Evolutionary conservation across 345 rosid genomes (phyloP), one percentile per base, ranked within the genome.

Genomic region (Adansonia digitata): DNA sequence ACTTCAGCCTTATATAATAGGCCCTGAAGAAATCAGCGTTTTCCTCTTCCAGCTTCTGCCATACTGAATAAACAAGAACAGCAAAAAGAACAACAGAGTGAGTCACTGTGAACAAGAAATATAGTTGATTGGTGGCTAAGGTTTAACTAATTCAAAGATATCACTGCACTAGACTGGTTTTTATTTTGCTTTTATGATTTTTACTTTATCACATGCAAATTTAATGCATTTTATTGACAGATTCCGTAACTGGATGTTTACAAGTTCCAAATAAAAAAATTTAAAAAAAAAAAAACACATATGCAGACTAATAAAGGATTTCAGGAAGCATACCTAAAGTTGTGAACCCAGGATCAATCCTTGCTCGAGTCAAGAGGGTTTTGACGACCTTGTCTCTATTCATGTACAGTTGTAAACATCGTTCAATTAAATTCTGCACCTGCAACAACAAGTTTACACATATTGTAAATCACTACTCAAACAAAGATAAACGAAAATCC

Each of bases 21-120:
- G 94, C 96, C 85, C 96, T 88, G 84, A 95, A 95, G 82, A 95
- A 95, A 39, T 90, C 96, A 26, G 87, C 88, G 78, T 95, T 95
- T 77, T 95, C 99, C 83, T 95, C 99, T 87, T 95, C 99, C 85
- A 95, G 75, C 83, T 95, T 95, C 91, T 95, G 98, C 99, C 99
- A 95, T 74, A 95, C 99, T 95, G 82, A 74, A 80, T 75, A 60
- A 72, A 62, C 13, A 70, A 63, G 20, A 63, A 80, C 53, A 82
- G 53, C 24, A 4, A 39, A 51, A 69, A 56, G 27, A 77, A 49
- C 67, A 5, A 51, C 68, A 39, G 46, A 35, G 26, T 69, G 45
- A 40, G 34, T 17, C 55, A 70, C 20, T 39, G 40, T 29, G 34
- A 52, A 27, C 9, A 40, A 22, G 10, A 24, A 51, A 55, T 10